A percentile compares a stretch with the other conserved stretches of the same genome.
phyloP scores from a whole-genome alignment of 140 eudicot genomes.

The Stevia rebaudiana region DNA sequence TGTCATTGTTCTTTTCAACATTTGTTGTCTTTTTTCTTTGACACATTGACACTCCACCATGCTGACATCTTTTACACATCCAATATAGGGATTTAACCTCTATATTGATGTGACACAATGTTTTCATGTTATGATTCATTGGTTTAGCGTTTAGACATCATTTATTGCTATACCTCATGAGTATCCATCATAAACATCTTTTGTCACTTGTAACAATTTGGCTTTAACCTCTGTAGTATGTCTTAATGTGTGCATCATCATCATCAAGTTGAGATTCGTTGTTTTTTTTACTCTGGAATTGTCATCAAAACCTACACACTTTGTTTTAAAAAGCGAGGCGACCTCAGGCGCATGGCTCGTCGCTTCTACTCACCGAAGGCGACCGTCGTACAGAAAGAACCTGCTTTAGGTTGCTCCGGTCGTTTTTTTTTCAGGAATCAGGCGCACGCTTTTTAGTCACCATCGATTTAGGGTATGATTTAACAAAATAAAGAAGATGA shows the following conservation, averaged over 20 bases:
- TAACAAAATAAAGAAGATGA: too few species aligned
- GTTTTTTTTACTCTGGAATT: neutral
- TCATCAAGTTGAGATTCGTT: neutral
- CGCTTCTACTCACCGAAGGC: too few species aligned
- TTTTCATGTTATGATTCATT: neutral
- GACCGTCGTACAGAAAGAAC: too few species aligned
- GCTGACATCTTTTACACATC: neutral
- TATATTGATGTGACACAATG: neutral
- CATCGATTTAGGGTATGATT: too few species aligned
- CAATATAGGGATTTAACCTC: neutral
- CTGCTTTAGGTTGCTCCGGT: too few species aligned
- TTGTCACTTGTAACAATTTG: neutral
- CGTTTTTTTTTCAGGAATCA: too few species aligned
- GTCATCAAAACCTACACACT: neutral
- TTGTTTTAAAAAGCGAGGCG: too few species aligned
- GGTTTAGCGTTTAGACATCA: neutral
- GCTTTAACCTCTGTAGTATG: neutral
- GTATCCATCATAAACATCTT: neutral
- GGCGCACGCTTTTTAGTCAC: too few species aligned
- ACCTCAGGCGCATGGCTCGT: too few species aligned
- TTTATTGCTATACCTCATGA: neutral
- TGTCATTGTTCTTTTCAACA: neutral
- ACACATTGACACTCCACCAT: neutral
- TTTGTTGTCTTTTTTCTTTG: neutral
- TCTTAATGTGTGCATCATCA: neutral